Percentiles rank a stretch among this genome's conserved stretches.
Conservation (phyloP, 306 rosid species). For the Dalbergia cultrata region DNA sequence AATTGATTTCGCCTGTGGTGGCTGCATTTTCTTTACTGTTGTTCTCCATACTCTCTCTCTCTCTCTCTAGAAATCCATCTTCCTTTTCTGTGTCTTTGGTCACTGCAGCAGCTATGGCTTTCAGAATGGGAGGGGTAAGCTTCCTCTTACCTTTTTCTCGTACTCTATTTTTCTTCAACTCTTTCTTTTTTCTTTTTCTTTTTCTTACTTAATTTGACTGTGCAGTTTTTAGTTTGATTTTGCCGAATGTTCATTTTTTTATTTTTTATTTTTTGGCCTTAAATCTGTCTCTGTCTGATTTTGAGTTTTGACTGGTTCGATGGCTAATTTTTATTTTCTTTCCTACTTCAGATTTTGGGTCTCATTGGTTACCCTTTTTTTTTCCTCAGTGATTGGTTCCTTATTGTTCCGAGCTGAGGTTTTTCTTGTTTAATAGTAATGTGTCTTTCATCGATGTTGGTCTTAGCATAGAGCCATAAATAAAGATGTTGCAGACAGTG, state of each 20-base stretch:
- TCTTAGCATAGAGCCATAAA: background rate
- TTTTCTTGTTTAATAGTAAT: slow-evolving; percentile 18
- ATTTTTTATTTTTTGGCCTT: background rate
- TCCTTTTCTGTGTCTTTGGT: background rate
- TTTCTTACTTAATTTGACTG: background rate
- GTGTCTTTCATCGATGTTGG: slow-evolving; percentile 21
- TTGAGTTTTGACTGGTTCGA: background rate
- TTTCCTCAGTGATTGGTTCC: background rate
- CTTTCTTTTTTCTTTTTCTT: background rate
- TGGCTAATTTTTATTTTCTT: slow-evolving; percentile 32
- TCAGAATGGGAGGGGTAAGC: slow-evolving; percentile 66
- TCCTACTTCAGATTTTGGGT: slow-evolving; percentile 9
- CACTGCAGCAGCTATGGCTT: slow-evolving; percentile 60
- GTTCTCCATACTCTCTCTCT: slow-evolving; percentile 36
- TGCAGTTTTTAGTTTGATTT: slow-evolving; percentile 35
- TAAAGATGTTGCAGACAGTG: background rate
- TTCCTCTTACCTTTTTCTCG: slow-evolving; percentile 22
- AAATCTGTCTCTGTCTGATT: background rate
- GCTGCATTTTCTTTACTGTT: slow-evolving; percentile 29
- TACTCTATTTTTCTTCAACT: background rate
- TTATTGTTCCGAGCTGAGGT: background rate
- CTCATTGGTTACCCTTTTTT: background rate
- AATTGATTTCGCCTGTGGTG: slow-evolving; percentile 1
- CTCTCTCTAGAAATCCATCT: slow-evolving; percentile 36
- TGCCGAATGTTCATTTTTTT: background rate